Evolutionary conservation across 169 alveolate genomes (phyloP).

Genomic region (Neospora caninum): DNA sequence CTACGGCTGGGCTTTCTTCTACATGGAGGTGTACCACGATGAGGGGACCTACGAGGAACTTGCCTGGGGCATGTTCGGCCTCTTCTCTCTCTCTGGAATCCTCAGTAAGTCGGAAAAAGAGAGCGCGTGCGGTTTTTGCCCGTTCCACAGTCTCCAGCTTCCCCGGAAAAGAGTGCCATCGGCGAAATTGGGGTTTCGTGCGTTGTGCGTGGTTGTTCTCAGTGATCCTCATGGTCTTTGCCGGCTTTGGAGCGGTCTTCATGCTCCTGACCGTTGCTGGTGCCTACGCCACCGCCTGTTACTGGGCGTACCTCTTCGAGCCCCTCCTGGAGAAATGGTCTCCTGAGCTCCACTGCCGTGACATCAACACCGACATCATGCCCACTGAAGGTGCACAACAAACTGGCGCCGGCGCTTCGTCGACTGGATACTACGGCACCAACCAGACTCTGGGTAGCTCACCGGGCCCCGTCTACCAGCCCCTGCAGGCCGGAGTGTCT

Average conservation of each 20-base stretch:
- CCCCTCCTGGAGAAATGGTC: conserved; percentile 88
- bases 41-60: conserved; percentile 88
- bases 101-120: conserved; percentile 64
- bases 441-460: neutral
- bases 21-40: conserved; percentile 88
- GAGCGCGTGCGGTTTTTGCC: neutral
- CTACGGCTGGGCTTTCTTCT: conserved; percentile 87
- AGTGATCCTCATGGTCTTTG: conserved; percentile 85
- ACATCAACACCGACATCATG: conserved; percentile 76
- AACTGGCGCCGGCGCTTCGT: neutral
- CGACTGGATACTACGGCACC: conserved; percentile 17
- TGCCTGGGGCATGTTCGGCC: conserved; percentile 84
- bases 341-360: conserved; percentile 86
- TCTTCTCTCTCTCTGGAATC: conserved; percentile 84
- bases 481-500: neutral
- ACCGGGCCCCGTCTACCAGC: neutral
- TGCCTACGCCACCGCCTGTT: conserved; percentile 71
- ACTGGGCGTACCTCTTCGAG: conserved; percentile 87
- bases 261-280: conserved; percentile 83
- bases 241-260: conserved; percentile 87
- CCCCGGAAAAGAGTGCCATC: too few species aligned
- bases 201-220: neutral
- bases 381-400: conserved; percentile 26
- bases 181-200: neutral
- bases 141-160: neutral